A percentile compares a stretch with the other conserved stretches of the same genome.
Conservation (phyloP, 495 filamentous ascomycete genomes). For the Staphylotrichum longicolle region DNA sequence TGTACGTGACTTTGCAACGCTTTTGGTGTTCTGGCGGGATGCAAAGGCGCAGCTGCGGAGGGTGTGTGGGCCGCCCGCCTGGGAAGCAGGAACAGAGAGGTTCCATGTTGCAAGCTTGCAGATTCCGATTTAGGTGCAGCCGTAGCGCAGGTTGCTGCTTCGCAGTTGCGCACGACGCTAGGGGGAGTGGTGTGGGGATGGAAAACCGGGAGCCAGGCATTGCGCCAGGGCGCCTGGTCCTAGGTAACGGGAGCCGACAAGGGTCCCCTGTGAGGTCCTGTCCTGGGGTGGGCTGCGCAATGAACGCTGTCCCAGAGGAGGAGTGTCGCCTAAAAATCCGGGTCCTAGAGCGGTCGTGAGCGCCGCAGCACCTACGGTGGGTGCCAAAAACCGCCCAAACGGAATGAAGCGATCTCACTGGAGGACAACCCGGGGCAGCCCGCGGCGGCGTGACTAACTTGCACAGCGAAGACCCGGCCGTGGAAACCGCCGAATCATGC, state of each 20-base stretch:
- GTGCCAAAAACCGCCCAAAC: conserved; percentile 12
- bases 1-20: conserved; percentile 20
- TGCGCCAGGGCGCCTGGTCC: background rate
- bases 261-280: conserved; percentile 11
- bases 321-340: background rate
- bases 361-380: conserved; percentile 12
- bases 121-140: conserved; percentile 4
- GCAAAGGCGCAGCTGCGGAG: conserved; percentile 26
- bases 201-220: background rate
- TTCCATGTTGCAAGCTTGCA: conserved; percentile 4
- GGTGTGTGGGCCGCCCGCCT: conserved; percentile 10
- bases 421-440: conserved; percentile 18
- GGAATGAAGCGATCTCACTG: conserved; percentile 15
- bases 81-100: conserved; percentile 15
- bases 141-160: background rate
- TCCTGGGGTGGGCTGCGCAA: conserved; percentile 12
- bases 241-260: conserved; percentile 11
- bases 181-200: background rate
- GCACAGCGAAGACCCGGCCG: background rate
- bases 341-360: background rate
- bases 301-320: background rate
- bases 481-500: conserved; percentile 17
- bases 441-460: conserved; percentile 25
- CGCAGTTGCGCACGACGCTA: conserved; percentile 19
- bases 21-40: conserved; percentile 22